These are phyloP conservation scores for Penicillium paneum DNA, from an alignment of 2,329 filamentous ascomycete species.

Conservation along the genomic window DNA sequence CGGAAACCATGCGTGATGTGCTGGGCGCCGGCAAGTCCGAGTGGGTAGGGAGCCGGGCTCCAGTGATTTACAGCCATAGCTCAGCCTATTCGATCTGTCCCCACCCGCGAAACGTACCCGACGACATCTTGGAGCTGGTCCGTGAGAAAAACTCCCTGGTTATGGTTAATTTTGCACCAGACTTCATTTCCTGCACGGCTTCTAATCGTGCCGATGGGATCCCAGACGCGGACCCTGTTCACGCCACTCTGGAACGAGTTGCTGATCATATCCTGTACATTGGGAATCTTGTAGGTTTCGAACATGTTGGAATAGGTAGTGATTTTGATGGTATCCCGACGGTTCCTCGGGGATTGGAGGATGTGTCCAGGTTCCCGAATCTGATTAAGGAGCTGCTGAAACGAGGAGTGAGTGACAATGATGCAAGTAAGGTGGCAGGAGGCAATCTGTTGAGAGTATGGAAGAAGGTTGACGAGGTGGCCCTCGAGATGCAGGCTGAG, in stretches of 20 bases:
- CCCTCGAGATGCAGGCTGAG: conserved; percentile 59
- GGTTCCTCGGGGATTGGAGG: conserved; percentile 72
- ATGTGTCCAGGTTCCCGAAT: conserved; percentile 78
- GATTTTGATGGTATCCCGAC: conserved; percentile 71
- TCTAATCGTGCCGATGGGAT: conserved; percentile 60
- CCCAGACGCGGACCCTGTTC: conserved; percentile 63
- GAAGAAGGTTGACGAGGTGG: conserved; percentile 72
- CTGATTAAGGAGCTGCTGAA: conserved; percentile 71
- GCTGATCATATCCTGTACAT: conserved; percentile 79
- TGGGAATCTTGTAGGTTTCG: conserved; percentile 76
- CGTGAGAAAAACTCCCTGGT: conserved; percentile 71
- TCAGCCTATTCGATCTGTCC: conserved; percentile 77
- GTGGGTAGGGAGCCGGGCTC: conserved; percentile 72
- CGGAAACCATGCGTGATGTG: conserved; percentile 81
- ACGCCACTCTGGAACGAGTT: conserved; percentile 73
- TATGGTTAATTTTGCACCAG: conserved; percentile 86
- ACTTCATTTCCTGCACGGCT: conserved; percentile 74
- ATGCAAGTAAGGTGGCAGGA: conserved; percentile 73
- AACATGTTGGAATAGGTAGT: conserved; percentile 81
- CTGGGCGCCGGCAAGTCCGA: conserved; percentile 58
- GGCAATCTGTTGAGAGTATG: conserved; percentile 82
- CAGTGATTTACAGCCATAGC: conserved; percentile 86
- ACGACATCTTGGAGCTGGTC: conserved; percentile 75
- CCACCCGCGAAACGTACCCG: conserved; percentile 86
- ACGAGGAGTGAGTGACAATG: conserved; percentile 68